Evolutionary conservation across 192 early-diverging fungal species (phyloP).

Genomic region (Backusella australiensis): DNA sequence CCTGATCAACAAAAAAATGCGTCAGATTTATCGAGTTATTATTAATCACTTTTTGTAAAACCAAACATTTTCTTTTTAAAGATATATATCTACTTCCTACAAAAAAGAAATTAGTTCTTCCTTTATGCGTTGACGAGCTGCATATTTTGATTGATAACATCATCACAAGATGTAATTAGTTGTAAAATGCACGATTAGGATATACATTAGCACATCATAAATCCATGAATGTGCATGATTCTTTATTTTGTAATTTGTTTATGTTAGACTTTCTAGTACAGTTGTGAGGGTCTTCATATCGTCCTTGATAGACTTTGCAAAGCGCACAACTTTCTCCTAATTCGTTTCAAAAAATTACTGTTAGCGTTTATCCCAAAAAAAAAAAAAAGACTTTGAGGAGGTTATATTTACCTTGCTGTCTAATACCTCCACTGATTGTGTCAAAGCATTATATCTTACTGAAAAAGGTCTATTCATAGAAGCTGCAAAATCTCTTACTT

Average conservation of each 20-base stretch:
- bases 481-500: constrained; percentile 83
- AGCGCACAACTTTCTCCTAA: constrained; percentile 80
- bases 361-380: background rate
- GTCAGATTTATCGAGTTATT: background rate
- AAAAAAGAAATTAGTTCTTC: background rate
- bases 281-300: constrained; percentile 74
- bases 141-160: no score
- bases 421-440: constrained; percentile 88
- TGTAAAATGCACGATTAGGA: background rate
- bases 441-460: constrained; percentile 89
- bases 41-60: no score
- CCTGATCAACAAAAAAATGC: background rate
- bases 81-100: background rate
- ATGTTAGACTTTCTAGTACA: constrained; percentile 60
- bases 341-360: constrained; percentile 6
- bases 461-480: constrained; percentile 82
- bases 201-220: background rate
- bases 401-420: constrained; percentile 57
- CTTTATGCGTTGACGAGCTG: background rate
- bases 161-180: no score
- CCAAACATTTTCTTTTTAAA: background rate
- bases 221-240: background rate
- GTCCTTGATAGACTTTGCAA: constrained; percentile 72
- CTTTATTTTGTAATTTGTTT: background rate
- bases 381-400: background rate